These are phyloP conservation scores for Coemansia sp. DNA, from an alignment of 192 early-diverging fungal species.

Conservation along the genomic window DNA sequence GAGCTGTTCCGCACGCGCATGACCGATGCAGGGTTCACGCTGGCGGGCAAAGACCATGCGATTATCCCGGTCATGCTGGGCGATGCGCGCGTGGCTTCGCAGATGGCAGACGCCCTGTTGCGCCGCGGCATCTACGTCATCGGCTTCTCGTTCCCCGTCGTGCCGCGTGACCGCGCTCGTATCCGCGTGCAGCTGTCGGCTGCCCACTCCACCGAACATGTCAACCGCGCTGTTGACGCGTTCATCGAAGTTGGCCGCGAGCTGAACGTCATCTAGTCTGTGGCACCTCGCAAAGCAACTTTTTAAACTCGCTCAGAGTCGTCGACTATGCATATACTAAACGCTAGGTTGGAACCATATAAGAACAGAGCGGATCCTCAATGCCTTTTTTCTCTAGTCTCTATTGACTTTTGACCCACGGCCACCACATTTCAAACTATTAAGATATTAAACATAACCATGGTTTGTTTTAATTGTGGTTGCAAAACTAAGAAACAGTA, in stretches of 20 bases:
- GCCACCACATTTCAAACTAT: too few relatives aligned
- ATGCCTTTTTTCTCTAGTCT: too few relatives aligned
- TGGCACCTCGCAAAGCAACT: too few relatives aligned
- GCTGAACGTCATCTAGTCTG: conserved; percentile 30
- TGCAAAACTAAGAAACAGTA: background rate
- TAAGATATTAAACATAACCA: too few relatives aligned
- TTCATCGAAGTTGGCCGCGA: conserved; percentile 57
- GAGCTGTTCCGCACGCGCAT: conserved; percentile 60
- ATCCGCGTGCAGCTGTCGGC: conserved; percentile 63
- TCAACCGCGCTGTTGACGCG: conserved; percentile 56
- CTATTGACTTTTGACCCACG: too few relatives aligned
- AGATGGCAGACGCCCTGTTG: conserved; percentile 59
- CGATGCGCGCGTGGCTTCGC: conserved; percentile 54
- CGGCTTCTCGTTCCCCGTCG: conserved; percentile 63
- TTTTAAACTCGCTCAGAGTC: too few relatives aligned
- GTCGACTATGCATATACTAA: too few relatives aligned
- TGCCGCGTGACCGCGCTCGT: conserved; percentile 58
- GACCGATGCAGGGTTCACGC: conserved; percentile 61
- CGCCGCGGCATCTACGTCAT: conserved; percentile 58
- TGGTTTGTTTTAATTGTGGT: background rate
- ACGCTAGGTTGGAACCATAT: too few relatives aligned
- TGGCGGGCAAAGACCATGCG: conserved; percentile 63
- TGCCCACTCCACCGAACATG: conserved; percentile 53
- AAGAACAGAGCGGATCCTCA: too few relatives aligned
- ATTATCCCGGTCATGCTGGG: conserved; percentile 63